A percentile compares a stretch with the other conserved stretches of the same genome.
phyloP scores from a whole-genome alignment of 2,329 filamentous ascomycete species.

The Colletotrichum tropicale region DNA sequence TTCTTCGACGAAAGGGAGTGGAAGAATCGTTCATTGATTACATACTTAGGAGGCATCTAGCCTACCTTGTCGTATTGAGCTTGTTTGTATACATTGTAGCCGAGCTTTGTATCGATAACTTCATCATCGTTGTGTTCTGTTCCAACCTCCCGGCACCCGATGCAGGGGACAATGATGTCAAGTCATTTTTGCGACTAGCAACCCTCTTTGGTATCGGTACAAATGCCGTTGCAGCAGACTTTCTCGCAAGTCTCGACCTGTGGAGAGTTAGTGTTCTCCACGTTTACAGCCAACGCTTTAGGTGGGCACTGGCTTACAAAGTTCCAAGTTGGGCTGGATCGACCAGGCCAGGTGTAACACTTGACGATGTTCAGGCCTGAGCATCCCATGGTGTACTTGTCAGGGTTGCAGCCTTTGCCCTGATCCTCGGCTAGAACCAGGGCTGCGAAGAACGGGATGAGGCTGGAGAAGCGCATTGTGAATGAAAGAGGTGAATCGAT shows the following conservation, averaged over 20 bases:
- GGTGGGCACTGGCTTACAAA: not conserved
- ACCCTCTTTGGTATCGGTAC: not conserved
- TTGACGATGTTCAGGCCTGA: not conserved
- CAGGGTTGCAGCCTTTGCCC: not conserved
- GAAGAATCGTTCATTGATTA: not conserved
- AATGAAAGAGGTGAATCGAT: not conserved
- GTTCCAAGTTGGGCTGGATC: not conserved
- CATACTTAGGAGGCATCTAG: not conserved
- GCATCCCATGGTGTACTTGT: not conserved
- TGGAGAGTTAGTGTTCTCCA: not conserved
- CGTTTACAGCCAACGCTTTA: not conserved
- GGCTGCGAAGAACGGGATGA: not conserved
- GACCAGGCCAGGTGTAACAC: not conserved
- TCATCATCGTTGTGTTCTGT: not conserved
- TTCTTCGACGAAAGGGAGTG: not conserved
- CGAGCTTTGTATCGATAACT: not conserved
- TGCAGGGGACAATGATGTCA: not conserved
- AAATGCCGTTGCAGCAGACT: not conserved
- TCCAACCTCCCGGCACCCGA: not conserved
- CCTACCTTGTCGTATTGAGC: accelerated
- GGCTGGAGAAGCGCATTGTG: not conserved
- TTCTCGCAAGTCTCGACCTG: not conserved
- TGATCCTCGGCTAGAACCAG: not conserved
- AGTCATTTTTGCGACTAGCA: not conserved
- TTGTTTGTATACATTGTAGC: not conserved